These are phyloP conservation scores for Eucalyptus guilfoylei DNA, from an alignment of 345 rosid genomes.

Conservation along the genomic window DNA sequence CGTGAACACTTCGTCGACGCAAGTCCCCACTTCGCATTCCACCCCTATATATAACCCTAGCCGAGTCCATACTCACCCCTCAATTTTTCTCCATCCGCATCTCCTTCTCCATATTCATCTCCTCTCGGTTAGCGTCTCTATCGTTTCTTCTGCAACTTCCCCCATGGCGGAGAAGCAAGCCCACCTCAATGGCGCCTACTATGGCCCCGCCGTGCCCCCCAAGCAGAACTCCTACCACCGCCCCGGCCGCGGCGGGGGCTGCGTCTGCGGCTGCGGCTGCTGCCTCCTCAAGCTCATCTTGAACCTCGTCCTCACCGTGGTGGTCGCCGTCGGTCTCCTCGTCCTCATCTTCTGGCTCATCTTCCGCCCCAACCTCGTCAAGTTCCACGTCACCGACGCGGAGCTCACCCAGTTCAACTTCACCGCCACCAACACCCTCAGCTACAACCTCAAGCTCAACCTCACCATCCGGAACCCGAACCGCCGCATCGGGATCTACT, in stretches of 20 bases:
- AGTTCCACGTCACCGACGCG: conserved; percentile 25
- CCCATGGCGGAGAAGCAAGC: not conserved
- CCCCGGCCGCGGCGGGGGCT: not conserved
- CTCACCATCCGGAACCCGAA: conserved; percentile 24
- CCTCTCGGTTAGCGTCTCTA: not conserved
- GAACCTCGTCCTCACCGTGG: not conserved
- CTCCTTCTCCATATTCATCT: not conserved
- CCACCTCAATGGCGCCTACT: conserved; percentile 11
- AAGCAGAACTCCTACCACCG: not conserved
- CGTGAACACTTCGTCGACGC: not conserved
- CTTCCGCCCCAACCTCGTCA: conserved; percentile 25
- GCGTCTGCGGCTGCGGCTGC: conserved; percentile 1
- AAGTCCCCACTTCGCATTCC: not conserved
- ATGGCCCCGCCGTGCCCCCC: conserved; percentile 18
- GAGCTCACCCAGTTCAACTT: conserved; percentile 18
- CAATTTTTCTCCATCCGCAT: not conserved
- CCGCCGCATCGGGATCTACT: conserved; percentile 27
- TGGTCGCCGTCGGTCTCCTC: conserved; percentile 6
- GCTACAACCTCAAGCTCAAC: conserved; percentile 16
- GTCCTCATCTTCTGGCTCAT: conserved; percentile 26
- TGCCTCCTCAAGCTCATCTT: conserved; percentile 8
- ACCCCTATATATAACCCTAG: not conserved
- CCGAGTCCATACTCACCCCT: not conserved
- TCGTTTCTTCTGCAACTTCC: not conserved
- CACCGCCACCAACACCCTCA: conserved; percentile 2